Base-by-base conservation (phyloP, 495 filamentous ascomycete genomes). In the Neurospora tetrasperma region DNA sequence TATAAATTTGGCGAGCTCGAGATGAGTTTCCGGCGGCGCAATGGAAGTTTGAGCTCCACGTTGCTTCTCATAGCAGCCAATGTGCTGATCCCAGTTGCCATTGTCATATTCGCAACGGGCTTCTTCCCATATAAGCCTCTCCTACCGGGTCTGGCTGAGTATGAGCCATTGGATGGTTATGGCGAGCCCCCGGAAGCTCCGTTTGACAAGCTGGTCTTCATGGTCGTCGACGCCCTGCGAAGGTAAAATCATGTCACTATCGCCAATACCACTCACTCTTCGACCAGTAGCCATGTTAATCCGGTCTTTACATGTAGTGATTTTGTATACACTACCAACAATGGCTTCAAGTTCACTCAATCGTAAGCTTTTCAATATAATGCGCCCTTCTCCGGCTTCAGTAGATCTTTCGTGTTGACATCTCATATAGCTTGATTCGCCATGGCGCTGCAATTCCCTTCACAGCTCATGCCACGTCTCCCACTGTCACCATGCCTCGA, bases 71-170 rank as follows among this genome's bases (percentile, higher is more conserved):
- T 90, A 71, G 86, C 85, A 78, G 88, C 89, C 70, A 98, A 99
- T 83, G 18, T 92, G 18, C 82, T 98, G 31, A 88, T 97, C 40
- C 92, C 92, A 3, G 73, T 92, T 46, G 90, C 93, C 48, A 89
- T 98, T 69, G 73, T 96, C 59, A 83, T 90, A 71, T 99, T 99
- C 80, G 94, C 93, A 8, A 88, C 90, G 5, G 96, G 96, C 18
- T 99, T 98, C 85, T 98, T 99, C 79, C 96, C 96, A 18, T 97
- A 98, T 82, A 99, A 98, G 77, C 92, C 96, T 5, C 90, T 98
- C 72, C 85, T 98, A 31, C 88, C 94, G 18, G 96, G 96, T 31
- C 83, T 94, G 59, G 94, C 94, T 20, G 84, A 84, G 35, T 91
- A 89, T 79, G 84, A 88, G 72, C 75, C 83, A 18, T 72, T 82